Evolutionary conservation across 495 filamentous ascomycete genomes (phyloP).

Genomic region (Hypoxylon rickii): DNA sequence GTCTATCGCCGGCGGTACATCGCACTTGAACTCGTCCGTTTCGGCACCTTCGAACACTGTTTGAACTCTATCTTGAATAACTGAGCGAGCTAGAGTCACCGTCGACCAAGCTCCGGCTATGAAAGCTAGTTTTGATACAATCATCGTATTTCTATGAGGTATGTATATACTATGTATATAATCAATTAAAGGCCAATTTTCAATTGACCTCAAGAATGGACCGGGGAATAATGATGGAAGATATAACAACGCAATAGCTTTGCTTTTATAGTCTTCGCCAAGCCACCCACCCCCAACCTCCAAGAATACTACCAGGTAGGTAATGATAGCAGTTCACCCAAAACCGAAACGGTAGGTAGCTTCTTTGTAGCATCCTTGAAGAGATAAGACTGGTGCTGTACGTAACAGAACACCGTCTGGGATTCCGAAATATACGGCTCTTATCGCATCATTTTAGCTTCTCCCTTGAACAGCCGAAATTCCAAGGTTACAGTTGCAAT

Average conservation of each 20-base stretch:
- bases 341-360: too few relatives aligned
- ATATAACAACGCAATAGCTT: slow-evolving; percentile 1
- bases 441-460: slow-evolving; percentile 32
- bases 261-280: neutral
- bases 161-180: too few relatives aligned
- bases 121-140: slow-evolving; percentile 26
- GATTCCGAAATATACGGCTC: slow-evolving; percentile 35
- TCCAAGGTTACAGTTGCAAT: neutral
- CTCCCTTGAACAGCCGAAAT: slow-evolving; percentile 24
- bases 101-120: slow-evolving; percentile 24
- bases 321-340: slow-evolving; percentile 5
- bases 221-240: neutral
- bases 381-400: slow-evolving; percentile 17
- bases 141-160: slow-evolving; percentile 7
- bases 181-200: too few relatives aligned
- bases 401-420: slow-evolving; percentile 16
- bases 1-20: slow-evolving; percentile 33
- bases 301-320: too few relatives aligned
- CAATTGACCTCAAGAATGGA: too few relatives aligned
- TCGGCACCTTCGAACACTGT: slow-evolving; percentile 1
- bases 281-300: slow-evolving; percentile 17
- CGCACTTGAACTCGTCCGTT: slow-evolving; percentile 30
- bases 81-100: slow-evolving; percentile 16
- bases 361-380: neutral
- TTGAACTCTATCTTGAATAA: slow-evolving; percentile 13